phyloP scores from a whole-genome alignment of 2,329 filamentous ascomycete genomes.

The Rhinocladiella similis region DNA sequence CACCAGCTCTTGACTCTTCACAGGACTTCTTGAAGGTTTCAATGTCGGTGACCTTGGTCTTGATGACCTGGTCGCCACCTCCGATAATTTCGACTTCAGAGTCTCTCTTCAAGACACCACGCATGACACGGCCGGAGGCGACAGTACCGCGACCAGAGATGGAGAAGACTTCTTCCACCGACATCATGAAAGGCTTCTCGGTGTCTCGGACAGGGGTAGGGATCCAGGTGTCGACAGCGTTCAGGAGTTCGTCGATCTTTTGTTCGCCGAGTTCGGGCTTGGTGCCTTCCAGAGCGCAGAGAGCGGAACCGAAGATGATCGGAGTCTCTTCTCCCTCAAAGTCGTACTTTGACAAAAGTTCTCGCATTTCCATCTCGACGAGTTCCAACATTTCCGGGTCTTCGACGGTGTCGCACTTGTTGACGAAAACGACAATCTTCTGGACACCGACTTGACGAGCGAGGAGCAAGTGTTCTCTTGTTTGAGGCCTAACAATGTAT shows the following conservation, averaged over 20 bases:
- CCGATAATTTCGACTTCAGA: slow-evolving; percentile 92
- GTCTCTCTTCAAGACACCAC: slow-evolving; percentile 90
- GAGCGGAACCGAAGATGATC: slow-evolving; percentile 93
- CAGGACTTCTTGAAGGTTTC: slow-evolving; percentile 99
- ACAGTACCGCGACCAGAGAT: slow-evolving; percentile 94
- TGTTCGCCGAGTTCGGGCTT: slow-evolving; percentile 79
- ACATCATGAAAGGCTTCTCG: slow-evolving; percentile 99
- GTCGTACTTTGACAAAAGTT: slow-evolving; percentile 86
- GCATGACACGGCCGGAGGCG: slow-evolving; percentile 94
- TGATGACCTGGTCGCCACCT: slow-evolving; percentile 77
- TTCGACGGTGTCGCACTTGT: slow-evolving; percentile 97
- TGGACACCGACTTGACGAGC: slow-evolving; percentile 98
- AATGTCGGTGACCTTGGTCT: slow-evolving; percentile 99
- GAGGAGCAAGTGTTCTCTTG: slow-evolving; percentile 94
- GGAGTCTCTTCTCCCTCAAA: slow-evolving; percentile 98
- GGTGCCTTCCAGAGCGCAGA: slow-evolving; percentile 87
- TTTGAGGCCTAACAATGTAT: slow-evolving; percentile 70
- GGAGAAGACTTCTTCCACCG: slow-evolving; percentile 89
- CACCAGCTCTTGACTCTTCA: slow-evolving; percentile 91
- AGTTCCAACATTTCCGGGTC: slow-evolving; percentile 99
- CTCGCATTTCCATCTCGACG: slow-evolving; percentile 99
- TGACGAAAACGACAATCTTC: slow-evolving; percentile 98
- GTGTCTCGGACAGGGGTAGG: slow-evolving; percentile 90
- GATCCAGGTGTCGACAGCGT: slow-evolving; percentile 92
- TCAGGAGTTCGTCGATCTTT: slow-evolving; percentile 89